These are phyloP conservation scores for Silene latifolia DNA, from an alignment of 148 eudicot genomes.

Conservation along the genomic window DNA sequence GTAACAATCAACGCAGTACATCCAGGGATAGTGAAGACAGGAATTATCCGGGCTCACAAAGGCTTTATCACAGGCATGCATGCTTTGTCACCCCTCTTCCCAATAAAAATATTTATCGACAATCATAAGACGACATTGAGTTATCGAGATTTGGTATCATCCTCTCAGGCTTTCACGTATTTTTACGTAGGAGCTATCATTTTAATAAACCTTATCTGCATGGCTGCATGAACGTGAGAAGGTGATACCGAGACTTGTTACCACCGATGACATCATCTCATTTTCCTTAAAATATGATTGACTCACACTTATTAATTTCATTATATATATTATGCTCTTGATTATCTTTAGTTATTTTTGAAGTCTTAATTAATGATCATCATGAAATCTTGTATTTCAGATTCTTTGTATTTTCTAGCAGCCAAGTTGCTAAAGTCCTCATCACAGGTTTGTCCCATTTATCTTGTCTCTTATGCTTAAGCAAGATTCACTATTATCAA, in stretches of 20 bases:
- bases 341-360: background rate
- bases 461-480: constrained; percentile 6
- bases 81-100: background rate
- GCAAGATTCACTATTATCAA: background rate
- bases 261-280: no score
- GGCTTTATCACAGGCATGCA: constrained; percentile 92
- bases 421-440: constrained; percentile 81
- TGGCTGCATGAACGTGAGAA: no score
- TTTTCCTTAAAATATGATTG: background rate
- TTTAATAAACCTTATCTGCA: no score
- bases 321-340: no score
- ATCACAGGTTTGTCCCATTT: constrained; percentile 66
- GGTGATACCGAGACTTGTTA: no score
- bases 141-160: no score
- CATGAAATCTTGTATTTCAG: constrained; percentile 53
- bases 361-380: constrained; percentile 35
- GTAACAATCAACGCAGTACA: constrained; percentile 87
- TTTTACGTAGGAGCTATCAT: no score
- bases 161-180: no score
- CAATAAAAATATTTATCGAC: no score
- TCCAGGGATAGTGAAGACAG: constrained; percentile 97
- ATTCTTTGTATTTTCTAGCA: constrained; percentile 81
- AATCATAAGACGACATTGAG: no score
- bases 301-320: background rate
- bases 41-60: constrained; percentile 82